Evolutionary conservation across 2,329 filamentous ascomycete genomes (phyloP).

Genomic region (Endocalyx cinctus): DNA sequence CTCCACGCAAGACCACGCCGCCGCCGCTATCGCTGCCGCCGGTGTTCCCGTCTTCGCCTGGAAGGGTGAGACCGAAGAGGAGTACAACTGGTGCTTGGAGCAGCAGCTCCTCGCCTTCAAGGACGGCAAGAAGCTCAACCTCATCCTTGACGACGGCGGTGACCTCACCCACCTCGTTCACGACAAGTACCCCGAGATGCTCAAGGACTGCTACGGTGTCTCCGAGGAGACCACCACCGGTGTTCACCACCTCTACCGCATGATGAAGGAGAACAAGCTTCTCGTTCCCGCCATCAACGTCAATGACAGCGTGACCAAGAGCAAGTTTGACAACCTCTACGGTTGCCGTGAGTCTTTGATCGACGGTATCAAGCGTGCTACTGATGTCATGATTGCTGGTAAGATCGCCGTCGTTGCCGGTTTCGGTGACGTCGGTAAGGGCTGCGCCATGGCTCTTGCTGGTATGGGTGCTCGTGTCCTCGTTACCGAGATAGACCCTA

Average conservation of each 20-base stretch:
- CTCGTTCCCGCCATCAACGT: conserved; percentile 97
- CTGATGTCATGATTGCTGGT: conserved; percentile 99
- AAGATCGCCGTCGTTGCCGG: conserved; percentile 97
- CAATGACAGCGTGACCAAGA: conserved; percentile 99
- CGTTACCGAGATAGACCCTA: conserved; percentile 95
- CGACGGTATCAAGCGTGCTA: conserved; percentile 99
- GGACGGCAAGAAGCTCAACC: conserved; percentile 92
- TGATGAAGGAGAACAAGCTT: conserved; percentile 87
- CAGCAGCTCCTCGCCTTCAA: conserved; percentile 98
- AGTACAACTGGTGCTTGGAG: conserved; percentile 99
- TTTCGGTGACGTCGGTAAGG: conserved; percentile 99
- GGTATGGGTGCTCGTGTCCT: conserved; percentile 96
- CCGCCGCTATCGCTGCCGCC: conserved; percentile 89
- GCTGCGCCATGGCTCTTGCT: conserved; percentile 91
- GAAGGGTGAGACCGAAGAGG: conserved; percentile 95
- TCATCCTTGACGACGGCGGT: conserved; percentile 98
- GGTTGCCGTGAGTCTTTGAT: conserved; percentile 98
- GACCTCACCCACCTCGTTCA: conserved; percentile 95
- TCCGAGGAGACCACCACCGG: conserved; percentile 99
- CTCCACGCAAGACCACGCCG: conserved; percentile 97
- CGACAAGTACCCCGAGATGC: conserved; percentile 97
- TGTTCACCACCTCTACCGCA: conserved; percentile 98
- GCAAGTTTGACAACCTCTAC: conserved; percentile 99
- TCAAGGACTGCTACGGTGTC: conserved; percentile 96
- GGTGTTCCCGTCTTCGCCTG: conserved; percentile 82